A percentile compares a stretch with the other conserved stretches of the same genome.
phyloP scores from a whole-genome alignment of 1,139 yeast species.

The Meyerozyma athensensis region DNA sequence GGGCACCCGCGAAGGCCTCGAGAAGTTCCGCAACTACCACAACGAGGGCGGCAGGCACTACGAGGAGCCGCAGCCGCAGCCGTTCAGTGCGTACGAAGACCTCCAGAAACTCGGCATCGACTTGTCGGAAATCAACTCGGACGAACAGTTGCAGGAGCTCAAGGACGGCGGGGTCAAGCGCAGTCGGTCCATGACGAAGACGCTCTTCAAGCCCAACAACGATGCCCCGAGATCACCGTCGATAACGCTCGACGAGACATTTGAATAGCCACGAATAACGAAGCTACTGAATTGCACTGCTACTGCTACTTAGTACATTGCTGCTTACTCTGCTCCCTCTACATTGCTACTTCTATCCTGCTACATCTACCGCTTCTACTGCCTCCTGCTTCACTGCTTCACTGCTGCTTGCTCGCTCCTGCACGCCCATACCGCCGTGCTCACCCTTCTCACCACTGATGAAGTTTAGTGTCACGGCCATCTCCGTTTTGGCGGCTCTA shows the following conservation, averaged over 20 bases:
- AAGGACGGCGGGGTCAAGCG: slow-evolving; percentile 14
- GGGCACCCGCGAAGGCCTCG: slow-evolving; percentile 18
- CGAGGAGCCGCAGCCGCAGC: slow-evolving; percentile 38
- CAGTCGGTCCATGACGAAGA: slow-evolving; percentile 28
- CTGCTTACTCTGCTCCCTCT: too few species aligned
- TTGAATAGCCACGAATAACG: background rate
- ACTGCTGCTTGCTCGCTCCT: too few species aligned
- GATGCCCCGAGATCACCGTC: background rate
- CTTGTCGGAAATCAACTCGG: slow-evolving; percentile 19
- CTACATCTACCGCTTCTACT: background rate
- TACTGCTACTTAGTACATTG: background rate
- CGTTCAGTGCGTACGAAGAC: slow-evolving; percentile 24
- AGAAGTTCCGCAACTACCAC: slow-evolving; percentile 25
- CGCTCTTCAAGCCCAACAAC: slow-evolving; percentile 29
- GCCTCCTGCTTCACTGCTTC: too few species aligned
- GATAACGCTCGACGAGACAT: slow-evolving; percentile 1
- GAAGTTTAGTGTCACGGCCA: background rate
- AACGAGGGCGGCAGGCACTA: slow-evolving; percentile 17
- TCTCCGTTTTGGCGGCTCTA: background rate
- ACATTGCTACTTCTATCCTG: background rate
- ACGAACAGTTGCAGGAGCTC: slow-evolving; percentile 21
- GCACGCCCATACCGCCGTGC: too few species aligned
- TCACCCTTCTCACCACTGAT: slow-evolving; percentile 2
- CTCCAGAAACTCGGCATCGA: slow-evolving; percentile 30
- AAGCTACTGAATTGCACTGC: too few species aligned